Evolutionary conservation across 306 rosid genomes (phyloP), one percentile per base, ranked within the genome.

Genomic region (Castanea crenata): DNA sequence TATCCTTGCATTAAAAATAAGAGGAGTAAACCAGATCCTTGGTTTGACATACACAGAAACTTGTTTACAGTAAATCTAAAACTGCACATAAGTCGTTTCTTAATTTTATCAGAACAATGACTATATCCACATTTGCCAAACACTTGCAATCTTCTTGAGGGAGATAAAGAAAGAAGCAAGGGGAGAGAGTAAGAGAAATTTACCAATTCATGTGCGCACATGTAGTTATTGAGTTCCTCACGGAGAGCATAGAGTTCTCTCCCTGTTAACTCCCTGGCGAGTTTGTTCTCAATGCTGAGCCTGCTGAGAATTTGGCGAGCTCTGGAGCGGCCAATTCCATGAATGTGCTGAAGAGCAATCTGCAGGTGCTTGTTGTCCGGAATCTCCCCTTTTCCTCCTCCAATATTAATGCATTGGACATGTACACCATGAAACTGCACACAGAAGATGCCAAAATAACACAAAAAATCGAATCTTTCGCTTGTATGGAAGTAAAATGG

Each of bases 371-470:
- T 90, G 65, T 80, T 71, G 78, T 90, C 97, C 25, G 94, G 97
- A 74, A 92, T 92, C 78, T 92, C 97, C 64, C 91, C 91, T 68
- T 90, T 76, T 58, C 97, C 97, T 63, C 94, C 97, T 80, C 86
- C 91, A 62, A 92, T 86, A 78, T 79, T 87, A 51, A 92, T 84
- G 74, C 83, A 73, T 52, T 83, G 84, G 9, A 65, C 85, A 10
- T 76, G 83, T 41, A 86, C 79, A 44, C 91, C 88, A 3, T 72
- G 75, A 78, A 77, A 38, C 97, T 90, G 89, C 83, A 82, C 72
- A 70, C 8, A 55, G 38, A 16, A 7, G 15, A 15, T 18, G 10
- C 46, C 9, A 4, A 10, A 14, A 10, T 13, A 67, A 67, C 72
- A 9, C 72, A 1, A 38, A 18, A 67, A 67, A 35, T 21, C 0